phyloP scores from a whole-genome alignment of 1,139 yeast species.

The Debaryomycetaceae sp. region DNA sequence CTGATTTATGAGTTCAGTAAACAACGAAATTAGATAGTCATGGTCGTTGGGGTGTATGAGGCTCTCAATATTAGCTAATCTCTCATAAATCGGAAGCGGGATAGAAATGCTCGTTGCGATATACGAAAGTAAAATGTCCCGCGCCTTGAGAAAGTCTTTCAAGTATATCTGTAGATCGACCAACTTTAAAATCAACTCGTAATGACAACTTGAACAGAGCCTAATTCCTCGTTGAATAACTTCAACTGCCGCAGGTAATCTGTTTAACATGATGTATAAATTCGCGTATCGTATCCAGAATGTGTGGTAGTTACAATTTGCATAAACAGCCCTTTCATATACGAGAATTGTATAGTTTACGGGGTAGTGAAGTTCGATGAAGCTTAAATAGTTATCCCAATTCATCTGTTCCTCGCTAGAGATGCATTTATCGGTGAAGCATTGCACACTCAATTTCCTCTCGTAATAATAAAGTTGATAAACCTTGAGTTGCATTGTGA shows the following conservation, averaged over 20 bases:
- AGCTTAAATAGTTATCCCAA: conserved; percentile 64
- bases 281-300: conserved; percentile 66
- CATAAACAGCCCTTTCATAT: conserved; percentile 57
- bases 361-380: conserved; percentile 41
- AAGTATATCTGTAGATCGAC: conserved; percentile 35
- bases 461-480: conserved; percentile 66
- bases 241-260: conserved; percentile 32
- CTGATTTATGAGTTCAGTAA: conserved; percentile 21
- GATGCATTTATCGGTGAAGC: conserved; percentile 41
- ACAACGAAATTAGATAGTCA: conserved; percentile 21
- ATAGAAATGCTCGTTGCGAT: conserved; percentile 25
- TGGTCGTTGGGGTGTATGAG: conserved; percentile 19
- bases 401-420: conserved; percentile 45
- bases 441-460: conserved; percentile 49
- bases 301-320: conserved; percentile 49
- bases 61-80: conserved; percentile 37
- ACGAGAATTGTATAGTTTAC: conserved; percentile 30
- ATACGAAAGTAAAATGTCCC: conserved; percentile 30
- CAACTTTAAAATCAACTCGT: conserved; percentile 29
- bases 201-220: conserved; percentile 15
- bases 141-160: conserved; percentile 31
- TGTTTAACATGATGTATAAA: conserved; percentile 29
- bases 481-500: conserved; percentile 58
- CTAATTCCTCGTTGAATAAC: conserved; percentile 32
- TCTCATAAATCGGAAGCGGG: conserved; percentile 33